These are phyloP conservation scores for Glutinoglossum americanum DNA, from an alignment of 495 filamentous ascomycete genomes.

Conservation along the genomic window DNA sequence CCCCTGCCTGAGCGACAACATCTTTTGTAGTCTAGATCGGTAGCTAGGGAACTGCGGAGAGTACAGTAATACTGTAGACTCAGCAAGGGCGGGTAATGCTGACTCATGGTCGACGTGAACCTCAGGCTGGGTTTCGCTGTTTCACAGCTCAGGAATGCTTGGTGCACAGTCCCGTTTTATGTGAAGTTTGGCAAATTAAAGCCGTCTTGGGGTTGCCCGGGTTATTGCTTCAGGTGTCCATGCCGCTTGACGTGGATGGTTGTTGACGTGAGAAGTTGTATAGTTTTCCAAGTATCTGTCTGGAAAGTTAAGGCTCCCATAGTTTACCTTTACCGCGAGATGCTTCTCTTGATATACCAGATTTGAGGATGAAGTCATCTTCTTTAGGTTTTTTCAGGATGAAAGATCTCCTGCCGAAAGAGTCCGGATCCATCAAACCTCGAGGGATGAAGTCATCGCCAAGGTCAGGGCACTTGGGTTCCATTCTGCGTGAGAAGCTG, in stretches of 20 bases:
- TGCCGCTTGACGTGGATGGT: no score
- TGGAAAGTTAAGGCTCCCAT: conserved; percentile 28
- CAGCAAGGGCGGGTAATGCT: background rate
- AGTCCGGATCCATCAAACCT: conserved; percentile 31
- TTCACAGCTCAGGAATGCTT: background rate
- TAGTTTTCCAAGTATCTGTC: background rate
- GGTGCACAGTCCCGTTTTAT: background rate
- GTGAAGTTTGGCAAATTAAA: background rate
- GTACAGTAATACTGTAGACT: background rate
- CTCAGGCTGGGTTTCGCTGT: background rate
- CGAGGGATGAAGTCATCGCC: conserved; percentile 6
- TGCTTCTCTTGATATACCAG: conserved; percentile 11
- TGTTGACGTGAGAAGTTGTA: background rate
- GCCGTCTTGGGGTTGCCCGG: background rate
- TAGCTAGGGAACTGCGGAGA: no score
- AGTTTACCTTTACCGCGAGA: conserved; percentile 23
- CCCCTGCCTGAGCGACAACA: background rate
- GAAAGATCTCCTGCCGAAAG: conserved; percentile 21
- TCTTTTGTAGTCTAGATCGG: background rate
- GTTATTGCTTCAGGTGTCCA: background rate
- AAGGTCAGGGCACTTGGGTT: background rate
- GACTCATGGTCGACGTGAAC: background rate
- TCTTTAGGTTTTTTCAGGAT: conserved; percentile 5
- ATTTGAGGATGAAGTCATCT: conserved; percentile 13
- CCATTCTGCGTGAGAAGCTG: conserved; percentile 1